phyloP scores from a whole-genome alignment of 2,329 filamentous ascomycete species.

The Sporothrix phasma region DNA sequence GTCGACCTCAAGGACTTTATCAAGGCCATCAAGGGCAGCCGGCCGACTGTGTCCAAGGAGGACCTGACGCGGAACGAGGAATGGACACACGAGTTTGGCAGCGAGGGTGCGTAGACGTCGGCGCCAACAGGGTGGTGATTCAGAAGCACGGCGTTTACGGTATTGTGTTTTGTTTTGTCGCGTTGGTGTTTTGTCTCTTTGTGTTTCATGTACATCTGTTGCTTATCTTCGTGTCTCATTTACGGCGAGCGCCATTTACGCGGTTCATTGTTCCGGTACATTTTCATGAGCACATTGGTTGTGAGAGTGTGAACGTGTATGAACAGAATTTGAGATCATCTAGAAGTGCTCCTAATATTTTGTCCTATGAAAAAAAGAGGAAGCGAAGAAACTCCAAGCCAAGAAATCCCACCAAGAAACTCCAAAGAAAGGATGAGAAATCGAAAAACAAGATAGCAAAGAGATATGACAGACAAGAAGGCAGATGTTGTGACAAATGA shows the following conservation, averaged over 20 bases:
- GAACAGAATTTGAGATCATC: neutral
- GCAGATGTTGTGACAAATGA: neutral
- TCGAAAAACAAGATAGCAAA: neutral
- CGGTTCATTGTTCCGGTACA: neutral
- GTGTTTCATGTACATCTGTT: neutral
- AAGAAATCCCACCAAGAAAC: conserved; percentile 2
- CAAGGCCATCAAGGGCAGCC: conserved; percentile 76
- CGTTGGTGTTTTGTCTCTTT: neutral
- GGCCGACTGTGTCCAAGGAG: conserved; percentile 81
- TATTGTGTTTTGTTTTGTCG: neutral
- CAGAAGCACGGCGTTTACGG: conserved; percentile 1
- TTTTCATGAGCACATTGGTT: too few species aligned
- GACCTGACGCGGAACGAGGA: conserved; percentile 78
- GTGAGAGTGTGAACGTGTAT: neutral
- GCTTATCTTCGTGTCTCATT: neutral
- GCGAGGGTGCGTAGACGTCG: conserved; percentile 55
- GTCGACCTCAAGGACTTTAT: conserved; percentile 87
- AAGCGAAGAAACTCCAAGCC: conserved; percentile 4
- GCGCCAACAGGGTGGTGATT: neutral
- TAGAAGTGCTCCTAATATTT: conserved; percentile 5
- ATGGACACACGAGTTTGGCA: conserved; percentile 95
- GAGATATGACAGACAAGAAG: conserved; percentile 11
- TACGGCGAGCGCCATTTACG: conserved; percentile 3
- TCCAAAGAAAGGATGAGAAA: neutral
- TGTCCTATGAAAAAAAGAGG: neutral